Conservation (phyloP, 257 asterid species). For the Asclepias syriaca region DNA sequence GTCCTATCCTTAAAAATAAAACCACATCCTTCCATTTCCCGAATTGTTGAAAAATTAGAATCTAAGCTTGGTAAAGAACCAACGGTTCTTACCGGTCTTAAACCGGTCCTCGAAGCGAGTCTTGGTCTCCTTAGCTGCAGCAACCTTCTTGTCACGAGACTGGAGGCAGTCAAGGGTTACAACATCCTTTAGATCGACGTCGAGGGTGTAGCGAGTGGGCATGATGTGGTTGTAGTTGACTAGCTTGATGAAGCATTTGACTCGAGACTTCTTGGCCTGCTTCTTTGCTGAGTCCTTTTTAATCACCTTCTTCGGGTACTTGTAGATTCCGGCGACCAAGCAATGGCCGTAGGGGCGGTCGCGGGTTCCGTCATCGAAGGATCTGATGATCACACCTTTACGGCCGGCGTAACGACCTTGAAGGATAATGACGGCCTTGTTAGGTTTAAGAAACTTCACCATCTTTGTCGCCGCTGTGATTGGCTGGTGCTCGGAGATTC, state of each 20-base stretch:
- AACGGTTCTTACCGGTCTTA: constrained; percentile 39
- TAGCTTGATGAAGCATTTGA: constrained; percentile 30
- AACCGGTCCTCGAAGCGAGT: constrained; percentile 36
- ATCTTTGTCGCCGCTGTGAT: constrained; percentile 5
- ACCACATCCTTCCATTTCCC: neutral
- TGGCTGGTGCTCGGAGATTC: neutral
- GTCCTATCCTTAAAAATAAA: neutral
- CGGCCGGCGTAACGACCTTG: constrained; percentile 38
- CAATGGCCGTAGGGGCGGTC: constrained; percentile 41
- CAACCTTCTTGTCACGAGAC: constrained; percentile 29
- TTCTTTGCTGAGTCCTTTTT: constrained; percentile 38
- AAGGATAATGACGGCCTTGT: constrained; percentile 32
- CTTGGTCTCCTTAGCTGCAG: constrained; percentile 30
- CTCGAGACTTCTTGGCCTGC: constrained; percentile 44
- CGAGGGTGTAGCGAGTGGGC: constrained; percentile 43
- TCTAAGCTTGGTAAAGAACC: constrained; percentile 45
- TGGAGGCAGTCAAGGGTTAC: constrained; percentile 24
- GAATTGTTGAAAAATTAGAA: constrained; percentile 14
- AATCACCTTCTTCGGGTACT: constrained; percentile 34
- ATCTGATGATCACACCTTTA: constrained; percentile 31
- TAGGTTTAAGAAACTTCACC: constrained; percentile 34
- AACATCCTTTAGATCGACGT: constrained; percentile 33
- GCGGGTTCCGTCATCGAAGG: constrained; percentile 41
- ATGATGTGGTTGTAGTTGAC: constrained; percentile 40
- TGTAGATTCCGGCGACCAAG: constrained; percentile 30